Evolutionary conservation across 1,284 basidiomycete species (phyloP), one percentile per base, ranked within the genome.

Genomic region (Ceratobasidium sp.): DNA sequence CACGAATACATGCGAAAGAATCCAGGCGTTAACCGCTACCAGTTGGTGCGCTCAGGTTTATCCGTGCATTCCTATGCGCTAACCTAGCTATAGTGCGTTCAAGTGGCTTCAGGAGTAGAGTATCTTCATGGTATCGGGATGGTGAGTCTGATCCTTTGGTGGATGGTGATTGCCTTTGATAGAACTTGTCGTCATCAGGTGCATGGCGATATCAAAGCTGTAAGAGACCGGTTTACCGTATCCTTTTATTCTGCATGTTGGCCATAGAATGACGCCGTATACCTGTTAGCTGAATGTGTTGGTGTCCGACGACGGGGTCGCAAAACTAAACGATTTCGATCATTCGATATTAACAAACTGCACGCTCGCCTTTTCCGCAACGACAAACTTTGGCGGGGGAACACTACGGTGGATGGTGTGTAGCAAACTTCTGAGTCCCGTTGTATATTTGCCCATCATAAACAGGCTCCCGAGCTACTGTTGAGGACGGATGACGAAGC

Each of bases 1-100:
- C 50, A 24, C 4, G 50, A 51, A 24, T 51, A 51, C 19, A 19
- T 51, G 5, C 24, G 24, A 19, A 51, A 17, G 50, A 51, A 51
- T 51, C 50, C 50, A 17, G 19, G 50, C 50, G 50, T 51, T n/a
- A 24, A 51, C 24, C 50, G 50, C 24, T 51, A 51, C 50, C 24
- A 19, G 5, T 17, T 51, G 19, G 50, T 51, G 24, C 19, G 50
- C 19, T 51, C 19, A n/a, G 36, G 36, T 11, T 41, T 41, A 11
- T 5, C 11, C 11, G 36, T 41, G 36, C 11, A 11, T 41, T 41
- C 11, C 4, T 41, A 41, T 41, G 11, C 11, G 36, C 36, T 41
- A 41, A 41, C 11, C 11, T 51, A 41, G 5, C 4, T 51, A 4
- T 17, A 51, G 50, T 51, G 50, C 50, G 17, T 17, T 17, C 50